phyloP scores from a whole-genome alignment of 805 yeast species.

The Candida qinlingensis region DNA sequence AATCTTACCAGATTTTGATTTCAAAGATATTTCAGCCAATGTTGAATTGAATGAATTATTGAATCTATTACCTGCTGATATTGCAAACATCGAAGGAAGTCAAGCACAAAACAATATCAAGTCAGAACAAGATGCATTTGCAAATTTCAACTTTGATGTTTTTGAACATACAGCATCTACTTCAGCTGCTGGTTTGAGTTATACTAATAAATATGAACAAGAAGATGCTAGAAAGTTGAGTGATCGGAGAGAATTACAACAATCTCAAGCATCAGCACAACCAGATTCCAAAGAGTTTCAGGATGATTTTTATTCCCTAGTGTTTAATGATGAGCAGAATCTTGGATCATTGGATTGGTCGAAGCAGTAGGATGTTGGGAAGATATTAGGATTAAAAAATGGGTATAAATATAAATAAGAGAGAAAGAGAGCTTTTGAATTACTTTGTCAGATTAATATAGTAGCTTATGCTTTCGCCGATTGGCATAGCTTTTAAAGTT shows the following conservation, averaged over 20 bases:
- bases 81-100: constrained; percentile 15
- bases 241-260: neutral
- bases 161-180: constrained; percentile 3
- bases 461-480: too few species aligned
- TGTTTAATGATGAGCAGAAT: constrained; percentile 37
- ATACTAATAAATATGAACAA: neutral
- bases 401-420: too few species aligned
- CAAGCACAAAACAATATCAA: neutral
- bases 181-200: too few species aligned
- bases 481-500: neutral
- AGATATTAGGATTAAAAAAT: too few species aligned
- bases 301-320: constrained; percentile 38
- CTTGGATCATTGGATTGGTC: neutral
- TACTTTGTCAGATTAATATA: too few species aligned
- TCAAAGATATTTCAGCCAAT: constrained; percentile 20
- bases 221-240: neutral
- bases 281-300: neutral
- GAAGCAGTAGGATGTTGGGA: neutral
- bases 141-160: constrained; percentile 3
- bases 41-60: constrained; percentile 18
- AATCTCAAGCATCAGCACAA: neutral
- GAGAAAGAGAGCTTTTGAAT: too few species aligned
- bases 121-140: neutral
- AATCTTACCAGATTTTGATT: constrained; percentile 22
- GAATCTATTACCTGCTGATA: constrained; percentile 22